Base-by-base conservation (phyloP, 805 yeast species). In the Nakazawaea ambrosiae region DNA sequence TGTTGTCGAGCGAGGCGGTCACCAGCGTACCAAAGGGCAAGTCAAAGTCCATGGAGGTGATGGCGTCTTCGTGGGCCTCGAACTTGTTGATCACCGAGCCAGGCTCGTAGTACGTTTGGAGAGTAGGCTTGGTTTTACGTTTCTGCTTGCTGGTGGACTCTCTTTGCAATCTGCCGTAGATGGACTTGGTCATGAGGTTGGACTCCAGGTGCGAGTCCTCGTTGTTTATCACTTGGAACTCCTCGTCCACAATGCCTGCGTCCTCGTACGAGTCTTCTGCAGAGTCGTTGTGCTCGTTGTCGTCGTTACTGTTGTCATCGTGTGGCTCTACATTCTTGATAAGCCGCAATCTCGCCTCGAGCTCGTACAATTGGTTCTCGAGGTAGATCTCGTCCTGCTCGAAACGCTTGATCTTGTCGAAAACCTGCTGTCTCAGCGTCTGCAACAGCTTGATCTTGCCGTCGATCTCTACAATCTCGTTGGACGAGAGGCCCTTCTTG, bases 11-110 rank as follows among this genome's bases (percentile, higher is more conserved):
- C 10, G 87, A 75, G 0, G 95, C 86, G 12, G 89, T 73, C 2
- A 87, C 89, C 55, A 86, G 48, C 1, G 77, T 76, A 2, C 88
- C 89, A 56, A 78, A 82, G 11, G 90, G 90, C 18, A 70, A 63
- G 50, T 81, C 87, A 52, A 82, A 81, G 45, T 78, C 88, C 41
- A 82, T 52, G 24, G 76, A 66, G 1, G 75, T 68, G 17, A 83
- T 62, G 2, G 72, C 45, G 31, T 68, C 74, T 4, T 63, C 64
- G 49, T 79, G 85, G 1, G 78, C 77, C 12, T 63, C 51, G 31
- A 79, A 59, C 12, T 65, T 54, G 26, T 63, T 55, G 20, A 82
- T 78, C 28, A 60, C 55, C 30, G 75, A 66, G 3, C 87, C 86
- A 1, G 81, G 66, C 22, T 66, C 65, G 48, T 77, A 81, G 47